Evolutionary conservation across 1,284 basidiomycete genomes (phyloP), one percentile per base, ranked within the genome.

Genomic region (Marasmius oreades): DNA sequence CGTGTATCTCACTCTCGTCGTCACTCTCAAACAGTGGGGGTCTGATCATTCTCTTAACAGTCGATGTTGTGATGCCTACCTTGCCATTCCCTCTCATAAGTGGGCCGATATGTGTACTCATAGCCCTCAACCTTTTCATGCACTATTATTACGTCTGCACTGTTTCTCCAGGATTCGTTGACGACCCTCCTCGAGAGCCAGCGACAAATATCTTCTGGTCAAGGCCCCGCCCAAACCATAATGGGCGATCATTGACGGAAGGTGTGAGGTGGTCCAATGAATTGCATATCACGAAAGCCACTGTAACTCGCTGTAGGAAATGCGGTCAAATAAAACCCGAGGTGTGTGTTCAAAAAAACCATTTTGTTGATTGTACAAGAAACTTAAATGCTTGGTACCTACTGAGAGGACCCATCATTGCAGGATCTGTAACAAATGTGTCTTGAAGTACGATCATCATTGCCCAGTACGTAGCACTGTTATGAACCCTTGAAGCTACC

Each of bases 401-500:
- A 56, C 58, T 51, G 59, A 98, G 87, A 87, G 97, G 69, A 81
- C 95, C 2, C 96, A 99, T 69, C 97, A 99, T 72, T 99, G 96
- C 73, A 82, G 88, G 10, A 88, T 97, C 62, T 99, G 96, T 72
- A 92, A 93, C 61, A 84, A 82, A 53, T 99, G 97, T 69, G 84
- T 97, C 22, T 73, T 98, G 52, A 94, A 97, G 69, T 98, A 91
- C 73, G 95, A 97, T 67, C 95, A 97, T 67, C 95, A 97, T 71
- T 95, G 92, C 73, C 92, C 92, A 68, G 92, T 94, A 67, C 71
- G 81, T 80, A 16, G 48, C 16, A 11, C 47, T 59, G 11, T 18
- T 46, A 26, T 12, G 33, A 53, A 18, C 42, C 52, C 24, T 47
- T n/a, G n/a, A n/a, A n/a, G 57, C 45, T 22, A n/a, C 18, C 23